Evolutionary conservation across 148 eudicot genomes (phyloP), one percentile per base, ranked within the genome.

Genomic region (Mesembryanthemum crystallinum): DNA sequence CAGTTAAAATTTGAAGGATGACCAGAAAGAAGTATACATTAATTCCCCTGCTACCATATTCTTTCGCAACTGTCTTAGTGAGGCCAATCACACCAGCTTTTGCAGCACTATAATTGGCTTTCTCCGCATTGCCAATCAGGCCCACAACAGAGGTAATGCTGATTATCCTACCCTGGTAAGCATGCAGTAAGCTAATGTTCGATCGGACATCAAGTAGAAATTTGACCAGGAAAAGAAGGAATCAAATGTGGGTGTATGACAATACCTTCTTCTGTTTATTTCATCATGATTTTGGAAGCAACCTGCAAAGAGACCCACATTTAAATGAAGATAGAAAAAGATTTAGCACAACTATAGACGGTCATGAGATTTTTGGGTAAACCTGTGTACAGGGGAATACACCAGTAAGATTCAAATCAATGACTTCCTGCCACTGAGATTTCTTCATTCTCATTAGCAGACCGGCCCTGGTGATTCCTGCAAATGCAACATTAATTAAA

Each of bases 51-150:
- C 98, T 89, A 55, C 94, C 83, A 82, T 91, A 96, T 82, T 92
- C 99, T 89, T 86, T 96, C 43, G 98, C 98, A 49, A 92, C 98
- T 51, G 89, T 78, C 84, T 92, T 96, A 18, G 98, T 96, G 59
- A 96, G 80, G 60, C 97, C 97, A 79, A 96, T 91, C 3, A 95
- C 99, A 27, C 99, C 99, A n/a, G 98, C 99, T 87, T 92, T 96
- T 60, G 98, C 99, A 76, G 99, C 97, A 86, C 94, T 89, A 76
- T 96, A 96, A 82, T 96, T 96, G 72, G 99, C 98, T 83, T 96
- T 98, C 76, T 98, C 99, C 62, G 78, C 82, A 83, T 92, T 96
- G 75, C 99, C 99, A 81, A 89, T 84, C 70, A 92, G 87, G 73
- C 98, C 98, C 72, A 92, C 97, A 37, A 94, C 96, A 13, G 98